Base-by-base conservation (phyloP, 495 filamentous ascomycete genomes). In the Lindgomyces ingoldianus region DNA sequence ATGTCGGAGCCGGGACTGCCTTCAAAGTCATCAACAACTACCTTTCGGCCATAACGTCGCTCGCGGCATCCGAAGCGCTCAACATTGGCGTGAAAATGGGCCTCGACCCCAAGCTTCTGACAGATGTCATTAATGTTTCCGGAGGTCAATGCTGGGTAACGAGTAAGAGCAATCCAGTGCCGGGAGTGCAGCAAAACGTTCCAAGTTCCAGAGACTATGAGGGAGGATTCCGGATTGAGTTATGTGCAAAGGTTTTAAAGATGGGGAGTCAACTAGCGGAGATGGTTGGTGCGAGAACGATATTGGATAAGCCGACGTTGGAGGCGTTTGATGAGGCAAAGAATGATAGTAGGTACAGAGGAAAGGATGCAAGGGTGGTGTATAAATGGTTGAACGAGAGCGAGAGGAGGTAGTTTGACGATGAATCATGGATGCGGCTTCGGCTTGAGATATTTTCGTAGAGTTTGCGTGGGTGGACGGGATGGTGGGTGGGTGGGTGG, bases 11-110 rank as follows among this genome's bases (percentile, higher is more conserved):
- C 14, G 71, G 71, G 36, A 60, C 69, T 9, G 65, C 57, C 4
- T 72, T 63, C 51, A 72, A 73, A 53, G 49, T 73, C 1, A 65
- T 65, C 47, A 73, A 73, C 62, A 73, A 73, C 61, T 73, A 73
- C 62, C 62, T 71, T 1, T 62, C 57, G 12, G 69, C 65, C 25
- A 60, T 67, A 12, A 69, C 62, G 14, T 69, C 54, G 3, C 55
- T 73, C 30, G 65, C 65, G 4, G 60, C 69, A 4, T 60, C 71
- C n/a, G 71, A 73, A 57, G 71, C 65, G 19, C 49, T 73, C 33
- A 71, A 67, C 26, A 69, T 73, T 29, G 71, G 65, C 14, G 25
- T 60, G 9, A 63, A 66, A 25, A 62, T 68, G 65, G 62, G 62
- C 1, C 57, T 73, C 12, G 65, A 73, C 47, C 46, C 60, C n/a